Evolutionary conservation across 768 basidiomycete genomes (phyloP), one percentile per base, ranked within the genome.

Genomic region (Thelephora aurantiotincta): DNA sequence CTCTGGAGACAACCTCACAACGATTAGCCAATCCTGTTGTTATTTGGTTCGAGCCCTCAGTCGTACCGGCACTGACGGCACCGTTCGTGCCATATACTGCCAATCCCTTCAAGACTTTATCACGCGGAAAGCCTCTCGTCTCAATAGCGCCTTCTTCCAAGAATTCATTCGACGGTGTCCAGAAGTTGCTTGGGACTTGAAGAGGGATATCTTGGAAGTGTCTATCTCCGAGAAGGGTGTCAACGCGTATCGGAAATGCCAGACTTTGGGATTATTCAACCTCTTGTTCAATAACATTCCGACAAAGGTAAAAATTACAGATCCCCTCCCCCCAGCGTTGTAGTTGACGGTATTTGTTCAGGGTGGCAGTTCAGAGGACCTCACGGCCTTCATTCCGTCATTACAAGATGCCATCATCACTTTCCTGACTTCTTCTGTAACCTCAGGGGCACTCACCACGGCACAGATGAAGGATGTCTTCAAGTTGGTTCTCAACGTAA

Each of bases 401-500:
- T 57, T 88, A 38, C 73, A 72, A 35, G 55, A 68, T 44, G 63
- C 63, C 3, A 58, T 65, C 77, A 30, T 67, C 68, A 16, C 58
- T 73, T 42, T 60, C 78, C 26, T 63, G 66, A 73, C 79, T 5
- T 74, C 77, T 52, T 65, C 69, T 4, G 69, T 74, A 22, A 63
- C 47, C 9, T 33, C 68, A 20, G 52, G 58, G 35, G 55, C 65
- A 9, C 60, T 81, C 37, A 78, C 75, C 13, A 68, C 80, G 1
- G 60, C 75, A 1, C 84, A 89, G 52, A 57, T 83, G 56, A 94
- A 89, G 63, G 82, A 85, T n/a, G 59, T 90, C 16, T 60, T 90
- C 48, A 92, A 87, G 62, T 63, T 85, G 45, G 80, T 69, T 0
- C 64, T 87, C 22, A 57, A 71, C 16, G 75, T 75, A 44, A 67